Evolutionary conservation across 306 rosid species (phyloP).

Genomic region (Cucurbita moschata): DNA sequence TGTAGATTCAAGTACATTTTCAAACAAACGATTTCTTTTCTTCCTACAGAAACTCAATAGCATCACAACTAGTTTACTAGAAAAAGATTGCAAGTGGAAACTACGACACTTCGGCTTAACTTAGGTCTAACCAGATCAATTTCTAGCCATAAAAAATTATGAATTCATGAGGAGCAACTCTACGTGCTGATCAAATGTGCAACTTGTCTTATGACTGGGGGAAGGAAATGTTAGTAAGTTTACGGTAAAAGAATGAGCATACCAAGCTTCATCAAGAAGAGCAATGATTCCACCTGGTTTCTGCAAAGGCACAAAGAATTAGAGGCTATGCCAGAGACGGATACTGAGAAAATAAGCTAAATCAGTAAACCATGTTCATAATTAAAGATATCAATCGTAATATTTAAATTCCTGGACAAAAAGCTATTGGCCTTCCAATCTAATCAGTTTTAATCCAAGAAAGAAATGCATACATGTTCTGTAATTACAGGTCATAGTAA

Average conservation of each 20-base stretch:
- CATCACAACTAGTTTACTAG: background rate
- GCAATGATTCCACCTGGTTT: slow-evolving; percentile 87
- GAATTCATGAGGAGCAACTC: background rate
- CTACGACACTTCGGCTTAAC: background rate
- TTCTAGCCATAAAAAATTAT: background rate
- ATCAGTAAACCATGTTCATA: background rate
- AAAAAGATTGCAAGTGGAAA: background rate
- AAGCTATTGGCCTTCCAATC: background rate
- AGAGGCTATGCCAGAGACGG: background rate
- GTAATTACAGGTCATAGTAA: background rate
- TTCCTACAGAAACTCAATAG: background rate
- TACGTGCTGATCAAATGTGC: background rate
- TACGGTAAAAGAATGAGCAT: slow-evolving; percentile 18
- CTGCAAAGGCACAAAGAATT: slow-evolving; percentile 28
- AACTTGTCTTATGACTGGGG: slow-evolving; percentile 7
- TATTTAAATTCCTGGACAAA: background rate
- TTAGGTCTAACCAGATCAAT: background rate
- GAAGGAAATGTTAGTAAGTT: background rate
- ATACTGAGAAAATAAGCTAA: slow-evolving; percentile 9
- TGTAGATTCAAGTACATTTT: background rate
- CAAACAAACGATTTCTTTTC: background rate
- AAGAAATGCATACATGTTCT: background rate
- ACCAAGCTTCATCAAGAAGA: slow-evolving; percentile 96
- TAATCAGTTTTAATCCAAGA: background rate
- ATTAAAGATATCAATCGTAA: background rate